These are phyloP conservation scores for Copromyces sp. DNA, from an alignment of 495 filamentous ascomycete genomes.

Conservation along the genomic window DNA sequence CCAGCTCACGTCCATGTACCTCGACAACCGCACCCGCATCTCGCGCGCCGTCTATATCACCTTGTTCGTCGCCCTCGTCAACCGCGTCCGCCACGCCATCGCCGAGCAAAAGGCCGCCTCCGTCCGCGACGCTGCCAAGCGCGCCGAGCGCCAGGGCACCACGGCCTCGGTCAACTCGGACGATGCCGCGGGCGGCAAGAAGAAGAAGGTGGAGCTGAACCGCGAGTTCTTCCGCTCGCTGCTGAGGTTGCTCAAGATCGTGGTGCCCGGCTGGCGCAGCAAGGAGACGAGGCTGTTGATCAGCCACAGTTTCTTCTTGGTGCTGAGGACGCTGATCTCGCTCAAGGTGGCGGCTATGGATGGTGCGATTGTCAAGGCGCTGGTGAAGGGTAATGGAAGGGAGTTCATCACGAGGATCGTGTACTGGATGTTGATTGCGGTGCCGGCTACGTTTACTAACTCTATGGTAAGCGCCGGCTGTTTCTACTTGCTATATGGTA, in stretches of 20 bases:
- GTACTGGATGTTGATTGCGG: constrained; percentile 97
- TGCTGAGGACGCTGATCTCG: constrained; percentile 81
- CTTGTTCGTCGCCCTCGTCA: constrained; percentile 77
- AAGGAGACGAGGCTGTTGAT: constrained; percentile 78
- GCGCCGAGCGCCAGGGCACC: constrained; percentile 45
- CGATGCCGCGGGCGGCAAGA: constrained; percentile 31
- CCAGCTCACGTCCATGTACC: constrained; percentile 65
- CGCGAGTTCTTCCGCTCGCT: constrained; percentile 89
- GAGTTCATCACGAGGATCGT: constrained; percentile 83
- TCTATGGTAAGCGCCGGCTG: constrained; percentile 65
- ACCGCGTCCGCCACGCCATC: constrained; percentile 85
- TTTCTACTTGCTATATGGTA: background rate
- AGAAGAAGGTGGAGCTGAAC: constrained; percentile 87
- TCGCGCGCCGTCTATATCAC: constrained; percentile 86
- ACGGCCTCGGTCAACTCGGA: constrained; percentile 32
- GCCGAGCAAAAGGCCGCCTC: constrained; percentile 87
- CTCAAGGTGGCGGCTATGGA: constrained; percentile 95
- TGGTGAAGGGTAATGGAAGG: constrained; percentile 83
- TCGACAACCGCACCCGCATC: constrained; percentile 76
- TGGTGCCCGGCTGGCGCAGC: constrained; percentile 80
- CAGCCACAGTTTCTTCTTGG: constrained; percentile 73
- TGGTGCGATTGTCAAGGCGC: constrained; percentile 76
- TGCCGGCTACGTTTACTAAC: constrained; percentile 98
- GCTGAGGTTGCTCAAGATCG: constrained; percentile 69
- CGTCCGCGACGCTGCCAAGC: constrained; percentile 54